A percentile compares a stretch with the other conserved stretches of the same genome.
phyloP scores from a whole-genome alignment of 225 moss, liverwort and hornwort species.

The Lunularia cruciata region DNA sequence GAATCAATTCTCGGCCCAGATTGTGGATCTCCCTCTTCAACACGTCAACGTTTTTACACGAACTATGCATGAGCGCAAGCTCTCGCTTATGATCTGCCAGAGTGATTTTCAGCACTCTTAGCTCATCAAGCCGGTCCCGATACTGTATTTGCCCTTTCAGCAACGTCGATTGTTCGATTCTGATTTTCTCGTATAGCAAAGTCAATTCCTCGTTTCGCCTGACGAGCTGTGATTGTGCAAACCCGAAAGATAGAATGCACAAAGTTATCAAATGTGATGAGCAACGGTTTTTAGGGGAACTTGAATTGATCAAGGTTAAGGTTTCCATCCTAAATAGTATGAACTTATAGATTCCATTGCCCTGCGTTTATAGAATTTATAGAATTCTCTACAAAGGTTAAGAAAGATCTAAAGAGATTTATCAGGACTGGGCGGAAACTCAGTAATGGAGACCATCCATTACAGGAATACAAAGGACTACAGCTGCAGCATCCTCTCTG shows the following conservation, averaged over 20 bases:
- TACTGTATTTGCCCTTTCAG: constrained; percentile 68
- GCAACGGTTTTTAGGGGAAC: no score
- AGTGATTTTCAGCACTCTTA: constrained; percentile 58
- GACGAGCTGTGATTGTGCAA: constrained; percentile 46
- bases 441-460: no score
- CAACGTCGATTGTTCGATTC: constrained; percentile 62
- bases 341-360: no score
- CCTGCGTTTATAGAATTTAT: no score
- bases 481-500: no score
- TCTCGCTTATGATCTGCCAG: constrained; percentile 59
- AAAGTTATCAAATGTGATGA: no score
- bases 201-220: constrained; percentile 65
- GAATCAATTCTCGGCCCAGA: constrained; percentile 58
- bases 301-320: no score
- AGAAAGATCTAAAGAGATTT: no score
- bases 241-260: constrained; percentile 1
- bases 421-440: no score
- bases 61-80: constrained; percentile 51
- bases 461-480: no score
- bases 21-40: constrained; percentile 69
- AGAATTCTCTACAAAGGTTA: no score
- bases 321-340: no score
- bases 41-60: constrained; percentile 55
- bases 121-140: constrained; percentile 53
- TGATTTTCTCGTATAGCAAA: constrained; percentile 61